A percentile compares a stretch with the other conserved stretches of the same genome.
These are phyloP conservation scores for Stagonosporopsis cucurbitacearum DNA, from an alignment of 2,329 filamentous ascomycete species.

Conservation along the genomic window DNA sequence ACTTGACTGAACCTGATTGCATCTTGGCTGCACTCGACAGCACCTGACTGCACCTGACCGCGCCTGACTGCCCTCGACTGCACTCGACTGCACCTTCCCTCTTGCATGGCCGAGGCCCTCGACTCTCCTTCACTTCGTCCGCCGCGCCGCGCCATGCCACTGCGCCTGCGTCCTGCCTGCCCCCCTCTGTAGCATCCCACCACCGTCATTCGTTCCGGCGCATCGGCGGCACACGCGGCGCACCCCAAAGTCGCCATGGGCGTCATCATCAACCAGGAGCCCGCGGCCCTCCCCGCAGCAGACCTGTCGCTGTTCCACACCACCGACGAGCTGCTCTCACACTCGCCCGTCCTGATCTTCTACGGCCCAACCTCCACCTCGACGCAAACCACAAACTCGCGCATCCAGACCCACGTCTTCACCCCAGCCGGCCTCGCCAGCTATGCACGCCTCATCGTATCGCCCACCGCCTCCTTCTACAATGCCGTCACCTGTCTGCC, in stretches of 20 bases:
- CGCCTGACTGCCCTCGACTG: too few species aligned
- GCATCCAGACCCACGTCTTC: slow-evolving; percentile 93
- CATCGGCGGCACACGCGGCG: slow-evolving; percentile 17
- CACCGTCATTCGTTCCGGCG: slow-evolving; percentile 42
- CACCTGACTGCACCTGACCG: too few species aligned
- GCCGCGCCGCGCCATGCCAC: slow-evolving; percentile 30
- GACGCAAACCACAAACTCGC: slow-evolving; percentile 87
- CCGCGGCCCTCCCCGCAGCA: slow-evolving; percentile 77
- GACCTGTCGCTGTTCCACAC: slow-evolving; percentile 88
- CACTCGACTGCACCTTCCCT: slow-evolving; percentile 16
- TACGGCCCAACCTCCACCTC: slow-evolving; percentile 89
- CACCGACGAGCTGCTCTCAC: slow-evolving; percentile 80
- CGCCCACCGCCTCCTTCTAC: slow-evolving; percentile 90
- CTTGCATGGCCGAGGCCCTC: slow-evolving; percentile 6
- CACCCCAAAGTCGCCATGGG: slow-evolving; percentile 69
- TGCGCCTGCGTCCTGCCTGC: slow-evolving; percentile 17
- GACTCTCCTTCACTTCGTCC: slow-evolving; percentile 10
- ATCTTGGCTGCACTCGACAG: too few species aligned
- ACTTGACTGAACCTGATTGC: too few species aligned
- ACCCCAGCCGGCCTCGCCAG: slow-evolving; percentile 87
- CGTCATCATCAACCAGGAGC: slow-evolving; percentile 78
- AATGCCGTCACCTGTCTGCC: slow-evolving; percentile 87
- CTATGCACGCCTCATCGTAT: slow-evolving; percentile 89
- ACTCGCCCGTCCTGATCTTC: slow-evolving; percentile 86
- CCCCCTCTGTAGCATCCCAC: slow-evolving; percentile 18